These are phyloP conservation scores for Diaporthe batatas DNA, from an alignment of 2,329 filamentous ascomycete species.

Conservation along the genomic window DNA sequence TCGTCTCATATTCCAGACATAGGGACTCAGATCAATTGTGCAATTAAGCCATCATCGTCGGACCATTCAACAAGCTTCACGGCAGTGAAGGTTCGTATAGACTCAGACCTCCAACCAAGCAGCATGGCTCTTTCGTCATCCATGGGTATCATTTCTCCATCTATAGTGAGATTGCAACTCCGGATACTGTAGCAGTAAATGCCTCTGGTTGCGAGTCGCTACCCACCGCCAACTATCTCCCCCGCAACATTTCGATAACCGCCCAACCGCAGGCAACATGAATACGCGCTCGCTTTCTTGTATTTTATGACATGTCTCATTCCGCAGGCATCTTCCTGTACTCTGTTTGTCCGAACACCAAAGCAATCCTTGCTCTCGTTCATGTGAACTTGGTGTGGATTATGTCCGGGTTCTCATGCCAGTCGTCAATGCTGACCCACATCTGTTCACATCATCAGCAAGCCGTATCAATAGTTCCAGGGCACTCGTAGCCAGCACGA, in stretches of 20 bases:
- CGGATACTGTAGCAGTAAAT: conserved; percentile 38
- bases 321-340: not conserved
- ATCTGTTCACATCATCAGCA: conserved; percentile 71
- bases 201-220: conserved; percentile 36
- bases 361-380: conserved; percentile 38
- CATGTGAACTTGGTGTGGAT: conserved; percentile 98
- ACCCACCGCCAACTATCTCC: conserved; percentile 30
- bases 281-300: conserved; percentile 28
- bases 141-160: conserved; percentile 44
- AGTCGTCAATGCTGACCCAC: conserved; percentile 99
- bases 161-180: conserved; percentile 42
- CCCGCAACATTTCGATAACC: conserved; percentile 8
- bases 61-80: not conserved
- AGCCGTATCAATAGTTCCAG: not conserved
- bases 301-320: conserved; percentile 7
- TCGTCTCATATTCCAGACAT: too few relatives aligned
- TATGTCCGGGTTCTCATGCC: conserved; percentile 99
- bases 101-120: not conserved
- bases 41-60: too few relatives aligned
- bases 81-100: too few relatives aligned
- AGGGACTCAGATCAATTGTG: too few relatives aligned
- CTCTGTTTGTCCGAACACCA: not conserved
- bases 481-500: not conserved
- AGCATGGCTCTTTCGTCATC: conserved; percentile 27
- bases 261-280: conserved; percentile 14